Evolutionary conservation across 768 basidiomycete genomes (phyloP).

Genomic region (Russula vinacea): DNA sequence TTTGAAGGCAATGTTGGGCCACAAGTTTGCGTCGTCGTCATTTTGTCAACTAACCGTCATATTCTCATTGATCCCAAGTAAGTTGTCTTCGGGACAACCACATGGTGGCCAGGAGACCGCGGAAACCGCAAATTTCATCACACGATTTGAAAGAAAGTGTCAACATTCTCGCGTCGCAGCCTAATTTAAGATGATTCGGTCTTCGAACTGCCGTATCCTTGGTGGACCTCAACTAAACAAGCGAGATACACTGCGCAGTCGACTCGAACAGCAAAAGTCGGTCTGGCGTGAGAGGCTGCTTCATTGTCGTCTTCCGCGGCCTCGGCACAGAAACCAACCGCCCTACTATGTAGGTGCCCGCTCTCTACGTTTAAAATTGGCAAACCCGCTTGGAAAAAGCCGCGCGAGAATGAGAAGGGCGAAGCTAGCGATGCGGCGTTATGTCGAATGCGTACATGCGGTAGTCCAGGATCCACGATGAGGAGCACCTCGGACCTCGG

Average conservation of each 20-base stretch:
- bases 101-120: neutral
- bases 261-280: neutral
- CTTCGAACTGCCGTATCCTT: neutral
- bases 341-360: too few relatives aligned
- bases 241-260: neutral
- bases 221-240: neutral
- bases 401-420: neutral
- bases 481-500: neutral
- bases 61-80: neutral
- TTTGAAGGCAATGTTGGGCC: neutral
- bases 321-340: neutral
- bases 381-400: neutral
- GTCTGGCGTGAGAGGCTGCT: neutral
- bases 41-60: too few relatives aligned
- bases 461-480: neutral
- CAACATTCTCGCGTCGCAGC: neutral
- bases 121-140: neutral
- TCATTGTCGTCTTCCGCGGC: neutral
- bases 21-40: neutral
- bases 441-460: conserved; percentile 2
- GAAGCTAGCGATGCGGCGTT: neutral
- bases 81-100: neutral
- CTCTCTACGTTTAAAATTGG: neutral
- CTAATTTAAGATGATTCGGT: neutral
- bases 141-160: neutral